phyloP scores from a whole-genome alignment of 2,329 filamentous ascomycete genomes.

The Xylariaceae sp. region DNA sequence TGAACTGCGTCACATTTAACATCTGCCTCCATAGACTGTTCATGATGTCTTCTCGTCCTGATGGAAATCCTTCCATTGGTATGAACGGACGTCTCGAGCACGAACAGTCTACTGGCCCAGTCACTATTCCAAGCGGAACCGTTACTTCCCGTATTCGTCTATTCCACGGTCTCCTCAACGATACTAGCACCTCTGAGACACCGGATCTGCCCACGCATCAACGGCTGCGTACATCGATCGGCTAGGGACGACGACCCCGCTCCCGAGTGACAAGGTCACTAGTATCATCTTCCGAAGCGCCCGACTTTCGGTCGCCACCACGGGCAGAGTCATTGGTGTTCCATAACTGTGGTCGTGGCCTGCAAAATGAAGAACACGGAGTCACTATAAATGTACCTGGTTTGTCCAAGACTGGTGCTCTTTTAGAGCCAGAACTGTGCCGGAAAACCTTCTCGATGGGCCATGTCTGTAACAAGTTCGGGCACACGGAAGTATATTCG shows the following conservation, averaged over 20 bases:
- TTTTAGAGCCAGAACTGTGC: constrained; percentile 3
- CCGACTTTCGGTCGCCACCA: constrained; percentile 25
- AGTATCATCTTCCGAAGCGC: no score
- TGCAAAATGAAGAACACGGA: constrained; percentile 25
- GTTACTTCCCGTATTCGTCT: constrained; percentile 34
- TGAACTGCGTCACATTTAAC: no score
- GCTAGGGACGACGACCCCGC: constrained; percentile 32
- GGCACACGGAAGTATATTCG: constrained; percentile 11
- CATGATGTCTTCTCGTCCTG: constrained; percentile 8
- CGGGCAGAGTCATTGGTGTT: constrained; percentile 28
- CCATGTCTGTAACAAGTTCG: constrained; percentile 17
- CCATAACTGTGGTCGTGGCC: constrained; percentile 22
- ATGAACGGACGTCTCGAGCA: background rate
- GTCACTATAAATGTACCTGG: constrained; percentile 6
- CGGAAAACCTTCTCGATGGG: constrained; percentile 19
- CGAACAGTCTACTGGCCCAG: background rate
- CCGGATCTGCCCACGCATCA: constrained; percentile 20
- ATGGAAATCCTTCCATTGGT: constrained; percentile 10
- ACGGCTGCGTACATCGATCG: constrained; percentile 26
- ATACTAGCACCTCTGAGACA: constrained; percentile 16
- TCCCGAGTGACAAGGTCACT: constrained; percentile 14
- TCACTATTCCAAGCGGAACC: constrained; percentile 30
- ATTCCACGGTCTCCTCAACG: constrained; percentile 29
- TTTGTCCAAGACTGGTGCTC: background rate
- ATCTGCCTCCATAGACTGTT: background rate